Percentiles rank a stretch among this genome's conserved stretches.
Conservation (phyloP, 805 yeast species). For the Suhomyces sp. region DNA sequence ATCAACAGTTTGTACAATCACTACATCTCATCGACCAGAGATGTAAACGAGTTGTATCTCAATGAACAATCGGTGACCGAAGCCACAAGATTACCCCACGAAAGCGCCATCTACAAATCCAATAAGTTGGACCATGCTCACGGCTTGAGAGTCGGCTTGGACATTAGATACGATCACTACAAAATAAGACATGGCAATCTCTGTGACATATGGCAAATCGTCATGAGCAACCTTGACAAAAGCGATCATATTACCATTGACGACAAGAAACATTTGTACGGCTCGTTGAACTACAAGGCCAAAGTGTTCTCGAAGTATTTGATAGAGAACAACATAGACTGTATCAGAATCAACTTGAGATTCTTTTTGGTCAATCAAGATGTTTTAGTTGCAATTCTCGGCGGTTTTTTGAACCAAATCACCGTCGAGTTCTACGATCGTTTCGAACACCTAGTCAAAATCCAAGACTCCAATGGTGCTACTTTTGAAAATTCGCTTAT, state of each 20-base stretch:
- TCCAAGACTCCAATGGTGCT: background rate
- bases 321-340: slow-evolving; percentile 10
- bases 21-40: slow-evolving; percentile 41
- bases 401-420: slow-evolving; percentile 44
- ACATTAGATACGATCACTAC: slow-evolving; percentile 59
- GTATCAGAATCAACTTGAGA: slow-evolving; percentile 25
- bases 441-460: background rate
- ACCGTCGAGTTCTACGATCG: slow-evolving; percentile 39
- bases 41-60: slow-evolving; percentile 56
- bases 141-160: slow-evolving; percentile 66
- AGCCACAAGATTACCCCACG: slow-evolving; percentile 59
- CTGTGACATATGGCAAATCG: slow-evolving; percentile 68
- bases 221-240: slow-evolving; percentile 25
- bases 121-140: slow-evolving; percentile 67
- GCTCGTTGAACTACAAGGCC: slow-evolving; percentile 28
- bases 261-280: slow-evolving; percentile 14
- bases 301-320: slow-evolving; percentile 19
- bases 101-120: slow-evolving; percentile 75
- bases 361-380: slow-evolving; percentile 21
- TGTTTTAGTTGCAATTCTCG: slow-evolving; percentile 39
- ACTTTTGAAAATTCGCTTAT: background rate
- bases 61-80: slow-evolving; percentile 64
- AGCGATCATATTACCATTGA: slow-evolving; percentile 18
- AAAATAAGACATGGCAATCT: slow-evolving; percentile 71
- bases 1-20: slow-evolving; percentile 18